These are phyloP conservation scores for Microsporum canis DNA, from an alignment of 2,329 filamentous ascomycete species.

Conservation along the genomic window DNA sequence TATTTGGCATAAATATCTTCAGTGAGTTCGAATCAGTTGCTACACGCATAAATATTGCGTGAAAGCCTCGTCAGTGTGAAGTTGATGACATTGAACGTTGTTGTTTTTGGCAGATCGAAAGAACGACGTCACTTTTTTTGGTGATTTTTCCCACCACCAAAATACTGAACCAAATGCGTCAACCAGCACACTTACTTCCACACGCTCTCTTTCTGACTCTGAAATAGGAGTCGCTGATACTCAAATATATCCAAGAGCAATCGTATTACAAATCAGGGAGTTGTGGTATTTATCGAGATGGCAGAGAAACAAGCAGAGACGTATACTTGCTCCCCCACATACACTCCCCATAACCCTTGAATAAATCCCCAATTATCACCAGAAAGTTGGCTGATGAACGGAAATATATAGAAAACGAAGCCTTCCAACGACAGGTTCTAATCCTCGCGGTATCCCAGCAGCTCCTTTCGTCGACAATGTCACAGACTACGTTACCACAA, in stretches of 20 bases:
- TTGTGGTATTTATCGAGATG: constrained; percentile 3
- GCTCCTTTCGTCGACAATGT: constrained; percentile 40
- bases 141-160: constrained; percentile 1
- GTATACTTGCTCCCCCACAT: constrained; percentile 10
- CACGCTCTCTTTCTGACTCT: background rate
- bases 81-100: background rate
- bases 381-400: background rate
- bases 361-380: background rate
- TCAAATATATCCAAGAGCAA: background rate
- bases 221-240: background rate
- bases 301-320: constrained; percentile 7
- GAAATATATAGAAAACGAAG: constrained; percentile 1
- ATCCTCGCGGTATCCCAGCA: constrained; percentile 37
- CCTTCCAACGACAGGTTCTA: constrained; percentile 19
- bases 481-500: constrained; percentile 35
- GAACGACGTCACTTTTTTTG: constrained; percentile 3
- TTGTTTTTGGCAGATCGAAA: background rate
- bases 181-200: background rate
- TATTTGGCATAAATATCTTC: background rate
- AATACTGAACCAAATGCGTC: background rate
- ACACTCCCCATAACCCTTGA: background rate
- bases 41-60: background rate
- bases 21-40: background rate
- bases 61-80: background rate
- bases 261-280: background rate